Percentiles rank a stretch among this genome's conserved stretches.
These are phyloP conservation scores for Wickerhamiella occidentalis DNA, from an alignment of 805 yeast genomes.

Conservation along the genomic window DNA sequence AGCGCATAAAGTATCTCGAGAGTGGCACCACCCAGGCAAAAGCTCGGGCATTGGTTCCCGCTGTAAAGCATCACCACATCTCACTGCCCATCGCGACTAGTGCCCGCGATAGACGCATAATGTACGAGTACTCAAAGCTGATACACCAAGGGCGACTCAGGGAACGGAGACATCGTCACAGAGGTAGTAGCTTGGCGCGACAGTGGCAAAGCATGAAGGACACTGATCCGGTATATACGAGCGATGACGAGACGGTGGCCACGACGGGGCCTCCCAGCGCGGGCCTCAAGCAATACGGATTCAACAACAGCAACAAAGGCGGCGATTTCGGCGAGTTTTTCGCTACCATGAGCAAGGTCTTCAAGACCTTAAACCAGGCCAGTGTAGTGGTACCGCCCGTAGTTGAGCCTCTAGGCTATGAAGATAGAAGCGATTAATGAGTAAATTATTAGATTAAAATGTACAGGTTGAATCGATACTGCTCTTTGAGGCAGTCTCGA, in stretches of 20 bases:
- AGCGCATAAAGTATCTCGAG: constrained; percentile 30
- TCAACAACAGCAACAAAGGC: neutral
- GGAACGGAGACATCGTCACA: constrained; percentile 17
- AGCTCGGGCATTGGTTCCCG: neutral
- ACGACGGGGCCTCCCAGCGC: neutral
- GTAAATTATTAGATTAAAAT: neutral
- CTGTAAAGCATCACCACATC: neutral
- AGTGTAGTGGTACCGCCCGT: neutral
- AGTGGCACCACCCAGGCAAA: constrained; percentile 1
- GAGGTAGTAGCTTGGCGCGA: constrained; percentile 9
- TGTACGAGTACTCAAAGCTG: constrained; percentile 17
- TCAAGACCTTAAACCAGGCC: neutral
- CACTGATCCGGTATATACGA: constrained; percentile 27
- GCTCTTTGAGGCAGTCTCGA: no score
- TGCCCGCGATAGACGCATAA: constrained; percentile 15
- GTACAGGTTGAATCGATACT: no score
- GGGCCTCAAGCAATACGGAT: constrained; percentile 3
- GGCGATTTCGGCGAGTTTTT: constrained; percentile 11
- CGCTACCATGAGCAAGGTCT: constrained; percentile 5
- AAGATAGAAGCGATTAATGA: neutral
- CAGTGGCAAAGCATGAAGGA: constrained; percentile 24
- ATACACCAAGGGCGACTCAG: constrained; percentile 16
- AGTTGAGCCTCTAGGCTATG: neutral
- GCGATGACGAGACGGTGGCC: constrained; percentile 25
- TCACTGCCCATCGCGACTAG: constrained; percentile 17